phyloP scores from a whole-genome alignment of 257 asterid species.

The Dorcoceras hygrometricum region DNA sequence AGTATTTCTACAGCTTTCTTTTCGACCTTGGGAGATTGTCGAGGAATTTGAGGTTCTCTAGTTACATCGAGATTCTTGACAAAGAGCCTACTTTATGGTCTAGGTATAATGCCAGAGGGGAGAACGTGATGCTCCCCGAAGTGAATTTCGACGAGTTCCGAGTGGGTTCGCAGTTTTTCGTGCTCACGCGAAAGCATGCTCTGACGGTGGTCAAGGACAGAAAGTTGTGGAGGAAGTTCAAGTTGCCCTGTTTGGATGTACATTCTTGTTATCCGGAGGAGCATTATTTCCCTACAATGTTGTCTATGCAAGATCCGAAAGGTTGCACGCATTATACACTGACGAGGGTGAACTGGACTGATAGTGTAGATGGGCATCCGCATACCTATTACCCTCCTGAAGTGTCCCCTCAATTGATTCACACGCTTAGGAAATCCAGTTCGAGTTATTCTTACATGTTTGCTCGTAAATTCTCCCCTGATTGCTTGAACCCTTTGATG shows the following conservation, averaged over 20 bases:
- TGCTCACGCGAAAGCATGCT: constrained; percentile 53
- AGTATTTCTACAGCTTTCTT: constrained; percentile 46
- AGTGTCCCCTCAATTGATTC: constrained; percentile 54
- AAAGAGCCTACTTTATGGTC: constrained; percentile 43
- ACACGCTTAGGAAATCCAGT: constrained; percentile 56
- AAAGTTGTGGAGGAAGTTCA: constrained; percentile 70
- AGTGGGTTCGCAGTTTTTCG: constrained; percentile 74
- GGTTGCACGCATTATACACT: constrained; percentile 50
- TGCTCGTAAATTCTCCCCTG: constrained; percentile 72
- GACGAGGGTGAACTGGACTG: constrained; percentile 76
- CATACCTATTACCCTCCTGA: constrained; percentile 59
- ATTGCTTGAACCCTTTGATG: constrained; percentile 62
- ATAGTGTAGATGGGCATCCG: constrained; percentile 64
- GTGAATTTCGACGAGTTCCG: constrained; percentile 55
- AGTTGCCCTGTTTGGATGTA: constrained; percentile 53
- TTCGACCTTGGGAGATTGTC: constrained; percentile 43
- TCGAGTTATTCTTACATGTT: constrained; percentile 52
- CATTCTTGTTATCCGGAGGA: constrained; percentile 74
- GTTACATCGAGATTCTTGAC: constrained; percentile 67
- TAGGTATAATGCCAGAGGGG: constrained; percentile 67
- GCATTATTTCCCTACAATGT: constrained; percentile 71
- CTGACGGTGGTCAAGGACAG: constrained; percentile 56
- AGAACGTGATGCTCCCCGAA: constrained; percentile 60
- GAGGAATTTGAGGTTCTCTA: constrained; percentile 40
- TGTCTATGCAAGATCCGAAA: constrained; percentile 58